Base-by-base conservation (phyloP, 495 filamentous ascomycete genomes). In the Penicillium paxilli region DNA sequence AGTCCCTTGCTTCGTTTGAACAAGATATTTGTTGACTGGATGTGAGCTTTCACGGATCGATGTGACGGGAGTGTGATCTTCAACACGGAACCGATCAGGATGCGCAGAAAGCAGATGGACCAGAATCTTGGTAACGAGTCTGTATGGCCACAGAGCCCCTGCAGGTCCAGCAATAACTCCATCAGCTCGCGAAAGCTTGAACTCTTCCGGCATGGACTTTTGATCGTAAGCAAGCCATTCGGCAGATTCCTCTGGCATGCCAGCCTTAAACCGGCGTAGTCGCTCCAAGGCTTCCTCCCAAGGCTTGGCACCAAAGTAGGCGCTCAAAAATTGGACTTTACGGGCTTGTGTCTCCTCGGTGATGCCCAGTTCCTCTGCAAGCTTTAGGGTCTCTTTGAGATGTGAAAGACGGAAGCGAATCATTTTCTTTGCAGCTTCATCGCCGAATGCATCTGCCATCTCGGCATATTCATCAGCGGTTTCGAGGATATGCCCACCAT, bases 91-190 rank as follows among this genome's bases (percentile, higher is more conserved):
- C 0, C 58, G 55, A 2, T 63, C 54, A 2, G 58, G 57, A 44
- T 58, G 60, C 8, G 69, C 56, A 1, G 56, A 63, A 0, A 88
- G 66, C 0, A 89, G 73, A 2, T 68, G 68, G 55, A 84, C 82
- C 1, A 95, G 71, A 0, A 91, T 66, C 44, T 79, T 82, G 0
- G 84, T 75, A 7, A 94, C 83, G 16, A 92, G 80, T 62, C 90
- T 91, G 62, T 94, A 95, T 0, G 91, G 91, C 90, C 89, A 95
- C 1, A 85, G 49, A 14, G 76, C 74, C 0, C 71, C 80, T 1
- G 80, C 81, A 2, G 68, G 67, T 1, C 68, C 61, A 1, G 73
- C 67, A 0, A 83, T 67, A 4, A 78, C 66, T 0, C 78, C 78
- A 1, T 62, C 52, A 22, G 79, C 81, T 9, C 57, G 60, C 2